These are phyloP conservation scores for Neonectria punicea DNA, from an alignment of 2,329 filamentous ascomycete genomes.

Conservation along the genomic window DNA sequence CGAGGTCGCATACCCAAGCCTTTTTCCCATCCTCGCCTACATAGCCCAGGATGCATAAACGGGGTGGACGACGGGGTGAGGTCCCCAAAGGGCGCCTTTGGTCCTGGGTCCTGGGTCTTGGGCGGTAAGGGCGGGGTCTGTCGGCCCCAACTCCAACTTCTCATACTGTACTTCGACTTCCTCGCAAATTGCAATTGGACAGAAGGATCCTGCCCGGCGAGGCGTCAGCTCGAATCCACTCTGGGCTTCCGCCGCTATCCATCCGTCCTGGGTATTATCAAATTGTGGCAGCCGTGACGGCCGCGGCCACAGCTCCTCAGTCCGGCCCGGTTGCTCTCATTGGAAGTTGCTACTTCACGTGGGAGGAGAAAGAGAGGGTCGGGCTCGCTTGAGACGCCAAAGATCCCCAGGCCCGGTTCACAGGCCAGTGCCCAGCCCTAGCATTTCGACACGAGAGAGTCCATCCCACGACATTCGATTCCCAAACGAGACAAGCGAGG, in stretches of 20 bases:
- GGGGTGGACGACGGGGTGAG: constrained; percentile 18
- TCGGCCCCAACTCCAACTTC: constrained; percentile 22
- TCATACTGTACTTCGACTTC: constrained; percentile 20
- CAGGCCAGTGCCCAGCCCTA: constrained; percentile 28
- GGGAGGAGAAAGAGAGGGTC: constrained; percentile 36
- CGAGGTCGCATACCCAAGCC: constrained; percentile 33
- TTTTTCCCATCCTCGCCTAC: constrained; percentile 24
- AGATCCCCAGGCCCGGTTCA: constrained; percentile 13
- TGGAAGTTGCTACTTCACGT: constrained; percentile 43
- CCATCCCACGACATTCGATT: constrained; percentile 30
- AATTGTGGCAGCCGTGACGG: constrained; percentile 20
- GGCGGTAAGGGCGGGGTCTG: constrained; percentile 44
- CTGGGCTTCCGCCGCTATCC: constrained; percentile 38
- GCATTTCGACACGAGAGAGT: constrained; percentile 28
- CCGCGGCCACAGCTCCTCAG: constrained; percentile 35
- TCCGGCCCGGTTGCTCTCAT: constrained; percentile 32
- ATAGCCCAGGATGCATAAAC: constrained; percentile 13
- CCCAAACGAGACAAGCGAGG: constrained; percentile 24
- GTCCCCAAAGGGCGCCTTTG: constrained; percentile 33
- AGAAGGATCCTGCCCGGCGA: constrained; percentile 11
- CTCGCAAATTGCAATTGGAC: constrained; percentile 41
- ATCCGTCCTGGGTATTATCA: constrained; percentile 35
- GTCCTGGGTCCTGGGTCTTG: constrained; percentile 12
- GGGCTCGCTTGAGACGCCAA: constrained; percentile 35
- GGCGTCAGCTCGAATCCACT: constrained; percentile 44